Evolutionary conservation across 257 asterid species (phyloP).

Genomic region (Verbascum thapsus): DNA sequence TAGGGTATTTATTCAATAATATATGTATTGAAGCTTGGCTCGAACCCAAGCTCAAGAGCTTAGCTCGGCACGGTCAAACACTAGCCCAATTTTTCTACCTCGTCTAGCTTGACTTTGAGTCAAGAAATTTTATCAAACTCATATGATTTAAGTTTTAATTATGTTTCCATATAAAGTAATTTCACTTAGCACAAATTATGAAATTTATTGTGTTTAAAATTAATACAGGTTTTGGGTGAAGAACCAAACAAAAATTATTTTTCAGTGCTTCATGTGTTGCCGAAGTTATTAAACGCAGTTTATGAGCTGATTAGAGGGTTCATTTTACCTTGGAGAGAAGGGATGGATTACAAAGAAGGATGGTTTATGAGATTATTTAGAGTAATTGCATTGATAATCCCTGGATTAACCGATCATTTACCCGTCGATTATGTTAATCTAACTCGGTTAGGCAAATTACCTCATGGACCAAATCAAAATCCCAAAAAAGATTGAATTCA

Average conservation of each 20-base stretch:
- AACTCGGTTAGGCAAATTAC: conserved; percentile 48
- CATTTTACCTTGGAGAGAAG: conserved; percentile 47
- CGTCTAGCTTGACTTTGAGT: too few relatives aligned
- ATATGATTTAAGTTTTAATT: too few relatives aligned
- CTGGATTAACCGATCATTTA: conserved; percentile 58
- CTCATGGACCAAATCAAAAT: conserved; percentile 9
- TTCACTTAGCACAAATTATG: too few relatives aligned
- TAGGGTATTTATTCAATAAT: too few relatives aligned
- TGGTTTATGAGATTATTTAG: conserved; percentile 47
- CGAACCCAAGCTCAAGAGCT: too few relatives aligned
- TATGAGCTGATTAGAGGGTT: conserved; percentile 61
- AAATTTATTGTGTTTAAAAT: too few relatives aligned
- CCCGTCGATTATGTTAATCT: conserved; percentile 61
- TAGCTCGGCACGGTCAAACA: too few relatives aligned
- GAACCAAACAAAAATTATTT: conserved; percentile 82
- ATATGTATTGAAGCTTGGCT: too few relatives aligned
- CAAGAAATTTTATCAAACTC: too few relatives aligned
- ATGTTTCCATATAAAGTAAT: too few relatives aligned
- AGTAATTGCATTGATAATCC: conserved; percentile 42
- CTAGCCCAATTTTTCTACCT: too few relatives aligned
- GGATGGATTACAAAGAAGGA: conserved; percentile 53
- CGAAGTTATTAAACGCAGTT: conserved; percentile 49
- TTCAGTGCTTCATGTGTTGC: conserved; percentile 45
- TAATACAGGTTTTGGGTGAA: conserved; percentile 58
- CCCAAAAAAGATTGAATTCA: conserved; percentile 16